Base-by-base conservation (phyloP, 768 basidiomycete species). In the Mycena sanguinolenta region DNA sequence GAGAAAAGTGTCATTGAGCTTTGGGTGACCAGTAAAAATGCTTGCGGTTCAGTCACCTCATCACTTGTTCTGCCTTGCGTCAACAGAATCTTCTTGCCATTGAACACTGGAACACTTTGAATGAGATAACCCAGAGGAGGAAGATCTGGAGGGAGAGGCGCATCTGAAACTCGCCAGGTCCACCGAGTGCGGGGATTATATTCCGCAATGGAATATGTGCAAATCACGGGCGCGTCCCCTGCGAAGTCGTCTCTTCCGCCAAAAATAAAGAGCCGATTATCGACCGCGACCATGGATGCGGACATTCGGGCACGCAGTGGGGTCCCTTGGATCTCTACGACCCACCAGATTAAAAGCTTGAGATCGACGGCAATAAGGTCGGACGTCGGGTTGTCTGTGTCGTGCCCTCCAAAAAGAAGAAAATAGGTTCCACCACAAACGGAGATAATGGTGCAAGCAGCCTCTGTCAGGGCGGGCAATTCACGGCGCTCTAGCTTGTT, bases 371-470 rank as follows among this genome's bases (percentile, higher is more conserved):
- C 67, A 28, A 68, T 58, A 13, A 68, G 54, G 12, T 68, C 67
- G 2, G 53, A 27, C 0, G 42, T 63, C 25, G 67, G 42, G 16
- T 39, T 58, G 2, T 49, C 21, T 6, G 4, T 4, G 23, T 57
- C 16, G 38, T 71, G 70, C 2, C 81, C 81, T 10, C 79, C 81
- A 60, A 81, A 81, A n/a, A 82, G 42, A 21, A 81, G 65, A 4
- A 80, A 52, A 58, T 75, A 79, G 2, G 63, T 63, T 1, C 67
- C 65, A 1, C 73, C 72, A 17, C 72, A 55, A 14, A 77, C 23
- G 3, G 67, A 65, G 14, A 75, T 52, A n/a, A 78, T 34, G 0
- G 78, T 70, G 25, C 57, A 69, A 0, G 74, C 76, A 0, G 79
- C 55, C 21, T 72, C 60, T 12, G 60, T 58, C 27, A 79, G 71